Percentiles rank a stretch among this genome's conserved stretches.
Conservation (phyloP, 495 filamentous ascomycete species). For the Neohortaea acidophila region DNA sequence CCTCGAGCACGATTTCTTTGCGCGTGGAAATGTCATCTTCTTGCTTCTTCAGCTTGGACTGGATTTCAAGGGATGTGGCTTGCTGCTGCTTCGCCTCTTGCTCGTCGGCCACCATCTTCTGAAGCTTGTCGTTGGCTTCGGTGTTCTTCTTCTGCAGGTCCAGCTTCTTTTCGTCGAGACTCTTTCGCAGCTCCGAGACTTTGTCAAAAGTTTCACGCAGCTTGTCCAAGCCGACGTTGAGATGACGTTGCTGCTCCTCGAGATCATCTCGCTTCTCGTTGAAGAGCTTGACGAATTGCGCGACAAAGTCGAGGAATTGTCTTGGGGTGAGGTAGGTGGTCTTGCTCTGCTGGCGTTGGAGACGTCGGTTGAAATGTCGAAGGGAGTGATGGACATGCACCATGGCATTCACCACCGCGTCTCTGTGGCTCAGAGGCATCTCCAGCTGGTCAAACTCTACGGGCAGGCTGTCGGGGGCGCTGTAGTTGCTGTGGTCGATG, state of each 20-base stretch:
- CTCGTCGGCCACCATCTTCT: constrained; percentile 93
- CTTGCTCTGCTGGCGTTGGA: constrained; percentile 80
- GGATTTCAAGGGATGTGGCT: constrained; percentile 71
- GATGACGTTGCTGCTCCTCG: constrained; percentile 93
- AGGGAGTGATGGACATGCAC: constrained; percentile 95
- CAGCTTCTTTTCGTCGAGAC: constrained; percentile 81
- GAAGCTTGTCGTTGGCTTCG: constrained; percentile 92
- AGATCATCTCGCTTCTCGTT: constrained; percentile 97
- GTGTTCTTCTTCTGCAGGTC: constrained; percentile 87
- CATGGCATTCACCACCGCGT: constrained; percentile 91
- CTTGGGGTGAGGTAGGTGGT: constrained; percentile 86
- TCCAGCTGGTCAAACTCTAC: constrained; percentile 74
- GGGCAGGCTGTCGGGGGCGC: constrained; percentile 79
- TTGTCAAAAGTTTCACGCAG: constrained; percentile 96
- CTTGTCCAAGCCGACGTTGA: constrained; percentile 96
- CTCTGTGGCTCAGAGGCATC: constrained; percentile 76
- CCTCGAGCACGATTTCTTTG: constrained; percentile 67
- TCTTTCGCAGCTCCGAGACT: constrained; percentile 76
- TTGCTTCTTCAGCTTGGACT: constrained; percentile 71
- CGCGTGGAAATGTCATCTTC: constrained; percentile 75
- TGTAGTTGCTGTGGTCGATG: constrained; percentile 70
- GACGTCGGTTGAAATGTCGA: constrained; percentile 71
- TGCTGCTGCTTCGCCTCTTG: constrained; percentile 88
- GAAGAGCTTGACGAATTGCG: constrained; percentile 92
- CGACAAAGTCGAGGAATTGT: constrained; percentile 96